Conservation (phyloP, 2,329 filamentous ascomycete genomes). For the Dactylellina cionopaga region DNA sequence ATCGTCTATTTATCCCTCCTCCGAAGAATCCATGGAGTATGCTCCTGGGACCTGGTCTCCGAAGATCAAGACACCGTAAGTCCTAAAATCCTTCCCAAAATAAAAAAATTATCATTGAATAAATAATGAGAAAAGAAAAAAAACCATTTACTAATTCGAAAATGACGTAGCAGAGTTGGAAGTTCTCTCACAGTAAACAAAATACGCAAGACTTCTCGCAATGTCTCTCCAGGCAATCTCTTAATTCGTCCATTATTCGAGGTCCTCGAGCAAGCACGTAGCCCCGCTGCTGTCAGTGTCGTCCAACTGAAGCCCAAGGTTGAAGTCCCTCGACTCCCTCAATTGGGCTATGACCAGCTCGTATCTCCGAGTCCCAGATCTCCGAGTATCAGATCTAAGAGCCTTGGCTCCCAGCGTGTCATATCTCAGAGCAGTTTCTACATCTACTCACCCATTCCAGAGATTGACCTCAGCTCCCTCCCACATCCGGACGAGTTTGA, state of each 20-base stretch:
- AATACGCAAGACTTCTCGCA: constrained; percentile 23
- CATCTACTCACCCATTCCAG: neutral
- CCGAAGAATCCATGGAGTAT: constrained; percentile 33
- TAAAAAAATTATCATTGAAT: neutral
- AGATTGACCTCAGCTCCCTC: constrained; percentile 9
- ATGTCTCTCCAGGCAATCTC: constrained; percentile 28
- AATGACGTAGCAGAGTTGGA: constrained; percentile 1
- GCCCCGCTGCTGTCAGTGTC: neutral
- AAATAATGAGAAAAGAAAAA: no score
- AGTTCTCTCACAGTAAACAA: constrained; percentile 22
- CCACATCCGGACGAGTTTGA: constrained; percentile 29
- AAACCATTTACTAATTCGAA: no score
- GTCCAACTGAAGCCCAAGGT: neutral
- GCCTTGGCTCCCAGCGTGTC: neutral
- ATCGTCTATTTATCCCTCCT: constrained; percentile 43
- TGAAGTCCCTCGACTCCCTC: neutral
- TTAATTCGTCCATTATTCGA: constrained; percentile 41
- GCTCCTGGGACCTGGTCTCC: constrained; percentile 2
- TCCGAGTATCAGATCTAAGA: neutral
- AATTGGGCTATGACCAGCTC: neutral
- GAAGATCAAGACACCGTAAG: constrained; percentile 14
- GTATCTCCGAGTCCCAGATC: neutral
- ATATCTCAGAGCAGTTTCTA: no score
- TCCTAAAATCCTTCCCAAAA: neutral
- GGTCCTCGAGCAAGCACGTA: constrained; percentile 16